Conservation (phyloP, 768 basidiomycete genomes). For the Amanita brunnescens region DNA sequence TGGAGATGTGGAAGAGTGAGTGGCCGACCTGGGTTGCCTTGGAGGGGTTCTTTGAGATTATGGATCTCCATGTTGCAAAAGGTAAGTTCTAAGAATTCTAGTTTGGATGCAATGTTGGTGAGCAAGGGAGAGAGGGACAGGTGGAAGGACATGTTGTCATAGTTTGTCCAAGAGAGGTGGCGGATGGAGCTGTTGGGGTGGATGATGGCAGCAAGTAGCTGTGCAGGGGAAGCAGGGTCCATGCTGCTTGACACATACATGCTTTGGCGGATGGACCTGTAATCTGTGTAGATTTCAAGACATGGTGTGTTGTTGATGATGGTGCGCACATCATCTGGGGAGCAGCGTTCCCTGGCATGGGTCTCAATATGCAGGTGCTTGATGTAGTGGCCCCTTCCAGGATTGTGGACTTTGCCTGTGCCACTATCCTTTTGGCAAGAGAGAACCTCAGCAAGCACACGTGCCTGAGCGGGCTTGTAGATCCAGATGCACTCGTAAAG, state of each 20-base stretch:
- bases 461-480: conserved; percentile 40
- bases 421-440: no score
- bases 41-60: conserved; percentile 14
- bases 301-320: conserved; percentile 59
- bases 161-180: conserved; percentile 63
- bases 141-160: conserved; percentile 52
- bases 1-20: conserved; percentile 52
- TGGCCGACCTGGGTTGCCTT: conserved; percentile 18
- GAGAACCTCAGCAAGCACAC: conserved; percentile 27
- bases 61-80: conserved; percentile 42
- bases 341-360: conserved; percentile 51
- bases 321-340: conserved; percentile 55
- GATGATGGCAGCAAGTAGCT: conserved; percentile 51
- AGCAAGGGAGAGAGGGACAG: conserved; percentile 47
- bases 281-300: conserved; percentile 54
- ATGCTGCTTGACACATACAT: conserved; percentile 33
- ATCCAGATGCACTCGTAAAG: conserved; percentile 71
- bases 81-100: conserved; percentile 67
- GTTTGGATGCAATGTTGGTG: conserved; percentile 37
- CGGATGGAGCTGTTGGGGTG: conserved; percentile 45
- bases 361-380: conserved; percentile 67
- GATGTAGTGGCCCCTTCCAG: conserved; percentile 38
- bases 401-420: conserved; percentile 8
- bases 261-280: conserved; percentile 52
- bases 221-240: conserved; percentile 38